Conservation (phyloP, 192 early-diverging fungal species). For the Coemansia sp. region DNA sequence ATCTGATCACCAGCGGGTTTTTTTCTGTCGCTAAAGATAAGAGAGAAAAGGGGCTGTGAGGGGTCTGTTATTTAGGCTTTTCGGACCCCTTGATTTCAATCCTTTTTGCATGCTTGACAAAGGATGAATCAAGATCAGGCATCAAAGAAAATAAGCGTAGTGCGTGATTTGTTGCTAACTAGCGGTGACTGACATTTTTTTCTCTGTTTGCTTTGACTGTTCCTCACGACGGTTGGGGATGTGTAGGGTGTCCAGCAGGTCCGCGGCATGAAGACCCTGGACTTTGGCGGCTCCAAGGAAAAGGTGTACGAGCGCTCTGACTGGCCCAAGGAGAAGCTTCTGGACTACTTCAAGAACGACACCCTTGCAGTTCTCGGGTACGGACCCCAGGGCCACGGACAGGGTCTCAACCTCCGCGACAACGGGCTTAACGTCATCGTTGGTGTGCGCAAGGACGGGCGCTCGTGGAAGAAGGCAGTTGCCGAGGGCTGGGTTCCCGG, state of each 20-base stretch:
- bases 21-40: too few relatives aligned
- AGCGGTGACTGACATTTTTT: neutral
- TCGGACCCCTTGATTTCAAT: too few relatives aligned
- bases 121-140: too few relatives aligned
- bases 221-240: neutral
- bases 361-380: slow-evolving; percentile 91
- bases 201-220: neutral
- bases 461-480: slow-evolving; percentile 88
- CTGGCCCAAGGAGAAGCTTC: slow-evolving; percentile 89
- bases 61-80: too few relatives aligned
- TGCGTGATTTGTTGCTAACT: neutral
- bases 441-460: slow-evolving; percentile 85
- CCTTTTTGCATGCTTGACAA: too few relatives aligned
- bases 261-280: slow-evolving; percentile 88
- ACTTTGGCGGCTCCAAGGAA: slow-evolving; percentile 93
- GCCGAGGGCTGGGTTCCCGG: slow-evolving; percentile 95
- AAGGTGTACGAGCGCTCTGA: slow-evolving; percentile 93
- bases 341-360: slow-evolving; percentile 91
- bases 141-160: neutral
- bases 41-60: too few relatives aligned
- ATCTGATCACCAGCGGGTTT: too few relatives aligned
- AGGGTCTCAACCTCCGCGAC: slow-evolving; percentile 93
- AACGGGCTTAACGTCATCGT: slow-evolving; percentile 96
- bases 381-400: slow-evolving; percentile 93
- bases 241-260: slow-evolving; percentile 58